Evolutionary conservation across 2,329 filamentous ascomycete species (phyloP), one percentile per base, ranked within the genome.

Genomic region (Diaporthe aspalathi): DNA sequence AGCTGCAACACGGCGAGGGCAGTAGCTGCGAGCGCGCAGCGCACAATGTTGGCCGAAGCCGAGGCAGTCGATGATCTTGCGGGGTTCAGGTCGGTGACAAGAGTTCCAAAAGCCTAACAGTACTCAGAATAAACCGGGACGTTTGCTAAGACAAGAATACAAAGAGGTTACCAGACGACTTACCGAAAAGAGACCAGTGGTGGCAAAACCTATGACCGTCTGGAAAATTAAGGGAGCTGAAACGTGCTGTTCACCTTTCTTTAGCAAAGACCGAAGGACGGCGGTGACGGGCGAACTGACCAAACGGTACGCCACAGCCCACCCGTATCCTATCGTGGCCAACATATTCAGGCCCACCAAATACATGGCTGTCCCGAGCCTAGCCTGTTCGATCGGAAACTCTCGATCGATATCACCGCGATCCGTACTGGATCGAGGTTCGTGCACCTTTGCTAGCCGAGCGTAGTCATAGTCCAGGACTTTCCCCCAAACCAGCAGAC

Each of bases 31-130:
- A 77, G 65, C 3, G 72, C 70, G 35, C 75, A 76, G 60, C 75
- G 70, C 14, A 77, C 72, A 53, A 76, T 72, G 17, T 77, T 77
- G 5, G 75, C 73, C 22, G 74, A 75, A 20, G 75, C 76, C 0
- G 74, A 71, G 3, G 76, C 76, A 1, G 76, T 76, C 14, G 75
- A 77, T 1, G 76, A 72, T 17, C 57, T 60, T 9, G 70, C 47
- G 0, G 74, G 70, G 35, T 77, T 76, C 3, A 76, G 40, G 47
- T 76, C 74, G 5, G 74, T 63, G 20, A 69, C 45, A 12, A 69
- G 54, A 4, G 56, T 69, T 6, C 67, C 67, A 16, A 43, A 49
- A 7, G 67, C 67, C 67, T 63, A 11, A 4, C 5, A 22, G 20
- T 16, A 1, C n/a, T 67, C 9, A 50, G 38, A 0, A 52, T 27